Base-by-base conservation (phyloP, 1,284 basidiomycete species). In the Meira miltonrushii region DNA sequence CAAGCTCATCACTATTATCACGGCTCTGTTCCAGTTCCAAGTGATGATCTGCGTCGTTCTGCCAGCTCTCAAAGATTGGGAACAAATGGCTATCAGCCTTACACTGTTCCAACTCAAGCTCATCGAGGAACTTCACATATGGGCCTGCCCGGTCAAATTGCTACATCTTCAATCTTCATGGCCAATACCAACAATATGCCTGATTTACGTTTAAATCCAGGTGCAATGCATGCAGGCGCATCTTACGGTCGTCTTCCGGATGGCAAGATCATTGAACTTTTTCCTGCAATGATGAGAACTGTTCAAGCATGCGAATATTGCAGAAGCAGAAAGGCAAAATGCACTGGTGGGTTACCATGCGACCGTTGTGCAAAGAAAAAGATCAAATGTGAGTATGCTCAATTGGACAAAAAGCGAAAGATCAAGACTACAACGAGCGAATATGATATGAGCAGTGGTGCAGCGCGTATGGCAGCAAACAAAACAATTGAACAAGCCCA, bases 361-460 rank as follows among this genome's bases (percentile, higher is more conserved):
- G 50, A 53, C 8, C 12, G 50, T 40, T 53, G 50, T 25, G 39
- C 50, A n/a, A 53, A 53, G 50, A 53, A 53, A 38, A 13, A 53
- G 13, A 33, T 53, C 38, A 39, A 41, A 28, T 53, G 50, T 33
- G 50, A 53, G 15, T 53, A 53, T 53, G 50, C 50, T 19, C 50
- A 53, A 23, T 41, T 53, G 17, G 50, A 53, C 25, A 53, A 53
- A 33, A 53, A 53, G 50, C 50, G 50, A n/a, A 53, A 53, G 50
- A 25, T 53, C 7, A 53, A 53, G 50, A 53, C 50, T 5, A 53
- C 50, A 25, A 53, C 50, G 28, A 53, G 50, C 50, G 17, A 53
- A 15, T 23, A 39, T n/a, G 50, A 53, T 41, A 15, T 53, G 38
- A 53, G 50, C 23, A 23, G 50, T 12, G 50, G 46, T 5, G 21